Evolutionary conservation across 345 rosid genomes (phyloP), one percentile per base, ranked within the genome.

Genomic region (Citrus hindsii): DNA sequence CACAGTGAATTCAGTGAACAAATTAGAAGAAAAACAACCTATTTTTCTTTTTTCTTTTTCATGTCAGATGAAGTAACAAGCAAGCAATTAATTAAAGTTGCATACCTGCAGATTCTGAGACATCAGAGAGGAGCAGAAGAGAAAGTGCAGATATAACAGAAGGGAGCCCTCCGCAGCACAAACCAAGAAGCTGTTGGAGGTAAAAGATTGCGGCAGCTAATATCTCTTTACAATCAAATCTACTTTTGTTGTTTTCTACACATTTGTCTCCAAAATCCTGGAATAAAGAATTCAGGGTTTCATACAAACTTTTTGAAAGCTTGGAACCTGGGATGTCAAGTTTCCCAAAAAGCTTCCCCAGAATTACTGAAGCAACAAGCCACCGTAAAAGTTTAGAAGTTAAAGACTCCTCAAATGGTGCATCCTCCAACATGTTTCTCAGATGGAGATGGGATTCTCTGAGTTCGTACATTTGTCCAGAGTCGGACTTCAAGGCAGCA

Each of bases 341-440:
- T 73, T 85, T 75, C 56, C 65, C 61, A 77, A 82, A 87, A 73
- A 91, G 89, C 85, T 87, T 88, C 69, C 91, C 88, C 74, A 83
- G 94, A 82, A 94, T 89, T 77, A 88, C 93, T 12, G 91, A 84
- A 77, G 97, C 97, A 71, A 80, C 76, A 65, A 96, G 88, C 99
- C 99, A 94, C n/a, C 97, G 94, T 69, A 92, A 79, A 73, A 93
- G 91, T 80, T 92, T 95, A 28, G 86, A 89, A 67, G 83, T 78
- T 84, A 90, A 83, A 75, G 85, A 81, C 82, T 95, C 99, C 62
- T 87, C 90, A 30, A 56, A 73, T 66, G 75, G 77, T 68, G 73
- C 78, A 80, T 88, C 87, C 83, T 85, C 84, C 2, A 73, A 38
- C 74, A 78, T 59, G 30, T 51, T 56, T 65, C 65, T 77, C 24